Conservation (phyloP, 2,329 filamentous ascomycete genomes). For the Metarhizium album region DNA sequence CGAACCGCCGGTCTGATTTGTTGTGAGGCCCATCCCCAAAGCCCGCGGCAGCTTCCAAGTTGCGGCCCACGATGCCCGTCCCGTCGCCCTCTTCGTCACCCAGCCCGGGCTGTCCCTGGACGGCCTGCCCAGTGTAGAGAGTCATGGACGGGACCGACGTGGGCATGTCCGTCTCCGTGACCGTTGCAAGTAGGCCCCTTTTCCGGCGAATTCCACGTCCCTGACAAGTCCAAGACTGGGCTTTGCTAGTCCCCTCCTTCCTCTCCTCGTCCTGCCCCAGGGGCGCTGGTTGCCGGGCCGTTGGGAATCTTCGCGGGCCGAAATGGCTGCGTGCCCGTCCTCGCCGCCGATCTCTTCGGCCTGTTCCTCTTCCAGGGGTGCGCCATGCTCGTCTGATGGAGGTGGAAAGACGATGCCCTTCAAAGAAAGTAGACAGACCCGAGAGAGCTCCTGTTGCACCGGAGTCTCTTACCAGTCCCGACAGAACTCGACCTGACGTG, state of each 20-base stretch:
- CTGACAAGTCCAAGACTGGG: too few species aligned
- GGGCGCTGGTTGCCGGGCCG: constrained; percentile 13
- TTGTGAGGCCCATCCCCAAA: too few species aligned
- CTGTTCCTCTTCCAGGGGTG: constrained; percentile 14
- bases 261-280: constrained; percentile 5
- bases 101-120: constrained; percentile 15
- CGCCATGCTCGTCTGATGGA: constrained; percentile 11
- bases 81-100: constrained; percentile 12
- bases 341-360: constrained; percentile 14
- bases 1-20: too few species aligned
- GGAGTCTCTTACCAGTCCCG: not conserved
- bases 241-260: not conserved
- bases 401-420: constrained; percentile 11
- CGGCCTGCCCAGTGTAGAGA: constrained; percentile 15
- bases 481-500: not conserved
- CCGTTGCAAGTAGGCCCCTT: constrained; percentile 8
- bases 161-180: constrained; percentile 13
- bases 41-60: constrained; percentile 1
- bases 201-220: too few species aligned
- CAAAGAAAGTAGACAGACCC: not conserved
- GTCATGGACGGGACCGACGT: constrained; percentile 12
- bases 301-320: constrained; percentile 14
- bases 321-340: constrained; percentile 15
- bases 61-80: constrained; percentile 8
- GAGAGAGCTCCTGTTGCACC: not conserved